These are phyloP conservation scores for Serendipita sp. DNA, from an alignment of 768 basidiomycete species.

Conservation along the genomic window DNA sequence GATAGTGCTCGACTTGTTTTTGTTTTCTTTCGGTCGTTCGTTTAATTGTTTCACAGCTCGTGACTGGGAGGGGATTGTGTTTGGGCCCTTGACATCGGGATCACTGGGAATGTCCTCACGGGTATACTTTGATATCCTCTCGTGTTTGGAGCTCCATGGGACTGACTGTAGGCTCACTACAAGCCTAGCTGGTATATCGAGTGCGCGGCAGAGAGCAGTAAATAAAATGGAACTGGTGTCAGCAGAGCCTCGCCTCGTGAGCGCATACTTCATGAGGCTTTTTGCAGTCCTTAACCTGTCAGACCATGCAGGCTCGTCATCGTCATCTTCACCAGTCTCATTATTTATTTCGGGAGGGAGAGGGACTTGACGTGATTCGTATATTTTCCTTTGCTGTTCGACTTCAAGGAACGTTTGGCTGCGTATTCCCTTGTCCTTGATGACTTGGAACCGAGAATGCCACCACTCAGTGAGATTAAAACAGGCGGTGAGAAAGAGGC, in stretches of 20 bases:
- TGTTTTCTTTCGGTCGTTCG: not conserved
- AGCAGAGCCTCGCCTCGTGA: constrained; percentile 62
- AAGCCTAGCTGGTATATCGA: constrained; percentile 73
- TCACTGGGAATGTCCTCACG: constrained; percentile 20
- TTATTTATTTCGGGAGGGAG: constrained; percentile 16
- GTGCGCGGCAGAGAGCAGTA: constrained; percentile 70
- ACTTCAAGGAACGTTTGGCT: constrained; percentile 67
- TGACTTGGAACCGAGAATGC: constrained; percentile 53
- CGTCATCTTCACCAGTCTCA: constrained; percentile 9
- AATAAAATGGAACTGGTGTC: constrained; percentile 86
- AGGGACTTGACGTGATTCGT: constrained; percentile 17
- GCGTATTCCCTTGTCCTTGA: constrained; percentile 36
- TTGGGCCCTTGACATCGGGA: not conserved
- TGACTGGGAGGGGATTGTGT: not conserved
- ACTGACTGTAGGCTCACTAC: constrained; percentile 84
- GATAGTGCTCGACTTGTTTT: too few species aligned
- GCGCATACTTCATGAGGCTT: constrained; percentile 83
- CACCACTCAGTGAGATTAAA: constrained; percentile 71
- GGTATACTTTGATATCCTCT: constrained; percentile 22
- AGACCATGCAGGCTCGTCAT: not conserved
- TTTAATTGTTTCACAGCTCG: not conserved
- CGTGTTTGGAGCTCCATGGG: constrained; percentile 43
- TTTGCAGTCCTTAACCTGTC: constrained; percentile 47
- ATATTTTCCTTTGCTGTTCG: constrained; percentile 18
- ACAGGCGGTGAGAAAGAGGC: constrained; percentile 74